Evolutionary conservation across 805 yeast genomes (phyloP).

Genomic region (Pichia exigua): DNA sequence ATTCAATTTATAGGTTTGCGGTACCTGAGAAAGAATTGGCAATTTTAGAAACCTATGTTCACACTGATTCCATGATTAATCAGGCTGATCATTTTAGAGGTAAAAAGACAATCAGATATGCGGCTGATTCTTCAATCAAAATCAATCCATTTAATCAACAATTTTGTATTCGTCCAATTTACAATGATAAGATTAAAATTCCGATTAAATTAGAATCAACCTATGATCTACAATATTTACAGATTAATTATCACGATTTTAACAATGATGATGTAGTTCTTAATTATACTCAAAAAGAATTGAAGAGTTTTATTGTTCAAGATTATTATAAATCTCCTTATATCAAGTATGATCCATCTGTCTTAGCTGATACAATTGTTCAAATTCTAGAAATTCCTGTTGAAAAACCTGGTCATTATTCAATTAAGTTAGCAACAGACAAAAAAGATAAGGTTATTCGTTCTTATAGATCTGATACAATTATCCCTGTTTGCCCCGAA

Average conservation of each 20-base stretch:
- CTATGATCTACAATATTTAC: slow-evolving; percentile 58
- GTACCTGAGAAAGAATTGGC: slow-evolving; percentile 27
- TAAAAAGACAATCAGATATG: slow-evolving; percentile 71
- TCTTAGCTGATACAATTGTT: slow-evolving; percentile 31
- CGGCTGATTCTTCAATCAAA: slow-evolving; percentile 86
- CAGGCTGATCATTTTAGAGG: slow-evolving; percentile 72
- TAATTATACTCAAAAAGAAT: slow-evolving; percentile 51
- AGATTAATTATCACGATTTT: slow-evolving; percentile 53
- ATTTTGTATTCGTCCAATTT: slow-evolving; percentile 46
- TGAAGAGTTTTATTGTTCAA: slow-evolving; percentile 31
- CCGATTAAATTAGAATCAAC: slow-evolving; percentile 82
- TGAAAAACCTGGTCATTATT: slow-evolving; percentile 67
- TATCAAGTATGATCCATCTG: slow-evolving; percentile 14
- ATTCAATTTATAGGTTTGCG: slow-evolving; percentile 14
- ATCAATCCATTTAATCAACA: slow-evolving; percentile 67
- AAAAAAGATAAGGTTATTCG: slow-evolving; percentile 45
- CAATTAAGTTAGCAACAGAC: slow-evolving; percentile 61
- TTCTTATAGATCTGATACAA: slow-evolving; percentile 50
- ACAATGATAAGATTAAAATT: slow-evolving; percentile 33
- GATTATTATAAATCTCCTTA: slow-evolving; percentile 19
- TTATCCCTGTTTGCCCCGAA: slow-evolving; percentile 71
- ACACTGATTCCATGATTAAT: slow-evolving; percentile 31
- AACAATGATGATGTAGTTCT: slow-evolving; percentile 38
- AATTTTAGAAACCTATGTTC: slow-evolving; percentile 27
- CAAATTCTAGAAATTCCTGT: slow-evolving; percentile 62